These are phyloP conservation scores for Cyberlindnera nakhonratchasimensis DNA, from an alignment of 805 yeast species.

Conservation along the genomic window DNA sequence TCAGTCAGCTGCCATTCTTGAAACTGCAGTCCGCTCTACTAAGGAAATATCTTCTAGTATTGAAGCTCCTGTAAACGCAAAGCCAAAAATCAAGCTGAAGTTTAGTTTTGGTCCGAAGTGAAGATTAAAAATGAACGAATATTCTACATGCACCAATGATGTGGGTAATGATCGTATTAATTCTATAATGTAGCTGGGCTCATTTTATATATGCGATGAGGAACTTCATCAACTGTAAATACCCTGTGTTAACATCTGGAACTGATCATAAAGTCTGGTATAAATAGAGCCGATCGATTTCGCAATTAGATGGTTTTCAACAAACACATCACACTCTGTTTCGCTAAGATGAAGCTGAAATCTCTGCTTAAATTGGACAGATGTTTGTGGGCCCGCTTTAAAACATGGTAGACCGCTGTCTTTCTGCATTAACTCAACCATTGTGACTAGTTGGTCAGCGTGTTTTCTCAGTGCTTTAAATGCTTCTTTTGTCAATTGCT, in stretches of 20 bases:
- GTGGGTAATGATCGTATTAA: not conserved
- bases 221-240: slow-evolving; percentile 59
- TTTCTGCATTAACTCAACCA: slow-evolving; percentile 92
- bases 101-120: not conserved
- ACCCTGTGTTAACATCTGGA: slow-evolving; percentile 92
- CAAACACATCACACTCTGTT: slow-evolving; percentile 68
- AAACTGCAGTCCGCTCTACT: not conserved
- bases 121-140: not conserved
- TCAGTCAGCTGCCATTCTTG: not conserved
- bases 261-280: slow-evolving; percentile 92
- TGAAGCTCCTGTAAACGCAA: not conserved
- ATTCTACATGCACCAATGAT: not conserved
- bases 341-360: slow-evolving; percentile 76
- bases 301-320: slow-evolving; percentile 70
- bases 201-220: not conserved
- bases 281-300: slow-evolving; percentile 85
- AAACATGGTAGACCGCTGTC: slow-evolving; percentile 91
- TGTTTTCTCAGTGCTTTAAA: slow-evolving; percentile 71
- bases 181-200: not conserved
- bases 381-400: slow-evolving; percentile 80
- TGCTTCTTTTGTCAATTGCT: slow-evolving; percentile 61
- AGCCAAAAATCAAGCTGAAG: slow-evolving; percentile 5
- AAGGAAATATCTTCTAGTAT: not conserved
- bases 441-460: slow-evolving; percentile 67
- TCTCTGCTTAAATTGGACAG: slow-evolving; percentile 74